Conservation (phyloP, 805 yeast genomes). For the Saturnispora ahearnii region DNA sequence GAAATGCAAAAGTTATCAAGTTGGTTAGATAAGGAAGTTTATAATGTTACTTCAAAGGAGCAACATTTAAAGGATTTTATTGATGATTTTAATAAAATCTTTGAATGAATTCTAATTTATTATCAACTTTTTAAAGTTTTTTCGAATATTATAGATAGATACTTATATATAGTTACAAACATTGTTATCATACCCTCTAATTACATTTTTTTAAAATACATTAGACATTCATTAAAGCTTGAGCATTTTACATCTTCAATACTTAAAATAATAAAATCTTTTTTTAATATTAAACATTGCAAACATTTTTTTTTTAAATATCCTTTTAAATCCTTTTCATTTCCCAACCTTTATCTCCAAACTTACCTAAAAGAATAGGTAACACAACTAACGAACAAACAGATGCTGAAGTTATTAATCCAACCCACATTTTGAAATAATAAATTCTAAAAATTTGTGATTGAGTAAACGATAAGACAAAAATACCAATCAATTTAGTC, state of each 20-base stretch:
- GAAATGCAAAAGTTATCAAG: slow-evolving; percentile 9
- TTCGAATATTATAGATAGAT: too few species aligned
- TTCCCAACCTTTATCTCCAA: slow-evolving; percentile 42
- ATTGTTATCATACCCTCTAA: too few species aligned
- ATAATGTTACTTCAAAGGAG: not conserved
- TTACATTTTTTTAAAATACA: too few species aligned
- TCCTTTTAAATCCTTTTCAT: slow-evolving; percentile 5
- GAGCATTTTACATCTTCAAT: not conserved
- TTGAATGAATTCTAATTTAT: not conserved
- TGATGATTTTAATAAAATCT: slow-evolving; percentile 4
- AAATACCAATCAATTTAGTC: slow-evolving; percentile 83
- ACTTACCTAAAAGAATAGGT: slow-evolving; percentile 60
- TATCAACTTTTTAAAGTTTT: not conserved
- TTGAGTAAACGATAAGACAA: slow-evolving; percentile 76
- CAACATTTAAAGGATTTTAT: slow-evolving; percentile 4
- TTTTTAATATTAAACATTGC: not conserved
- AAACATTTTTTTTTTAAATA: not conserved
- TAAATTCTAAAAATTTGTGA: slow-evolving; percentile 86
- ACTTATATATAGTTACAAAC: too few species aligned
- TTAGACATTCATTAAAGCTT: too few species aligned
- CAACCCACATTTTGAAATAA: slow-evolving; percentile 91
- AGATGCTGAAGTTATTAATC: slow-evolving; percentile 68
- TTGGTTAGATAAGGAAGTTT: slow-evolving; percentile 9
- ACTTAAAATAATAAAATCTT: not conserved
- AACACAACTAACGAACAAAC: slow-evolving; percentile 69